A percentile compares a stretch with the other conserved stretches of the same genome.
Conservation (phyloP, 2,329 filamentous ascomycete species). For the Colletotrichum tabaci region DNA sequence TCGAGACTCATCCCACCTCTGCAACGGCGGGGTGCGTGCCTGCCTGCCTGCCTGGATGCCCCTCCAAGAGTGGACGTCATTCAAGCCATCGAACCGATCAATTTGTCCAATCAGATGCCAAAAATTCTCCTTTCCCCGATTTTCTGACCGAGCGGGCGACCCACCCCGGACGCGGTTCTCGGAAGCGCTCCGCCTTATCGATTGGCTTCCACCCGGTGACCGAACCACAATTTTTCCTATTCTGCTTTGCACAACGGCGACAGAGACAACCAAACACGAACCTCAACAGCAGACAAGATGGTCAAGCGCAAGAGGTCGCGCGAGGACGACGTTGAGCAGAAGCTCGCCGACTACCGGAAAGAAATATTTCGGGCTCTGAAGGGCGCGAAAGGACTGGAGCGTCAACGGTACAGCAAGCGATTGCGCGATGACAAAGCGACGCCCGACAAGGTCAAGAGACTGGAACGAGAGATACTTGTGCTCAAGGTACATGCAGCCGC, state of each 20-base stretch:
- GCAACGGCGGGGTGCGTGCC: conserved; percentile 21
- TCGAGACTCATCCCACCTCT: conserved; percentile 7
- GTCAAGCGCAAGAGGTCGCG: conserved; percentile 70
- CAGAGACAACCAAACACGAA: background rate
- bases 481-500: conserved; percentile 62
- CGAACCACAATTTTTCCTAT: conserved; percentile 39
- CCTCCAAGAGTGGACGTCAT: conserved; percentile 40
- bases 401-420: conserved; percentile 80
- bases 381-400: conserved; percentile 81
- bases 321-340: conserved; percentile 62
- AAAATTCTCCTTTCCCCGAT: background rate
- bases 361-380: conserved; percentile 79
- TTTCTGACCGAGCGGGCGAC: conserved; percentile 9
- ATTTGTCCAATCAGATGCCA: conserved; percentile 13
- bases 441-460: conserved; percentile 67
- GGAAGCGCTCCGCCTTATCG: conserved; percentile 36
- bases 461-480: conserved; percentile 73
- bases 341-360: conserved; percentile 69
- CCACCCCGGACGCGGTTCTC: conserved; percentile 1
- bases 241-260: background rate
- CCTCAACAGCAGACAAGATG: conserved; percentile 55
- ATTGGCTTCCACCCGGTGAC: background rate
- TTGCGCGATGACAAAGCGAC: conserved; percentile 63
- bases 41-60: conserved; percentile 6
- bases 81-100: conserved; percentile 6